Evolutionary conservation across 345 rosid genomes (phyloP).

Genomic region (Cardiospermum halicacabum): DNA sequence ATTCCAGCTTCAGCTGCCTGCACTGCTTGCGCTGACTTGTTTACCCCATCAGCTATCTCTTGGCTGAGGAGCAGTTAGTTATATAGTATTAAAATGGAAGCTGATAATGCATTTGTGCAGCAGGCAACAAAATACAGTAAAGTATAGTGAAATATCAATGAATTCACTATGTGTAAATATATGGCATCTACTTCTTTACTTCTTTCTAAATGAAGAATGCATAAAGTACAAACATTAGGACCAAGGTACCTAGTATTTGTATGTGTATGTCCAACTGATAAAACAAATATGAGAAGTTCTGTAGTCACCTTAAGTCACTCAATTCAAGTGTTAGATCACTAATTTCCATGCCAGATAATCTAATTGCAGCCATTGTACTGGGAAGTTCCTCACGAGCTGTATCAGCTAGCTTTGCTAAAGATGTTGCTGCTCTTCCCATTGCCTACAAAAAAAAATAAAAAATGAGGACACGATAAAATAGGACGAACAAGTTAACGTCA

Average conservation of each 20-base stretch:
- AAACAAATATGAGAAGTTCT: not conserved
- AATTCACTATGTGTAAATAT: not conserved
- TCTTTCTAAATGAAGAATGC: too few relatives aligned
- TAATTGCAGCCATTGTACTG: conserved; percentile 83
- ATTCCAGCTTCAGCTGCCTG: conserved; percentile 91
- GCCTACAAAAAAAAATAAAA: conserved; percentile 39
- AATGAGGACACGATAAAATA: not conserved
- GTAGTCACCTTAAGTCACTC: conserved; percentile 73
- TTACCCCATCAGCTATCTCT: conserved; percentile 80
- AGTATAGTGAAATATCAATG: not conserved
- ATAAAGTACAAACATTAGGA: too few relatives aligned
- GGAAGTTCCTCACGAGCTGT: conserved; percentile 93
- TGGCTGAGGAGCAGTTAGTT: conserved; percentile 46
- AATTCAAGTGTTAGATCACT: conserved; percentile 94
- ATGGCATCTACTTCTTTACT: too few relatives aligned
- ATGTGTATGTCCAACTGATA: too few relatives aligned
- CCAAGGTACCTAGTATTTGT: not conserved
- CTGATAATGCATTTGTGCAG: not conserved
- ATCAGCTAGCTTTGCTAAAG: conserved; percentile 87
- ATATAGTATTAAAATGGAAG: conserved; percentile 2
- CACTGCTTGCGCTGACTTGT: conserved; percentile 86
- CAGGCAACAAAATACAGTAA: not conserved
- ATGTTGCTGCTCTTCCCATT: conserved; percentile 79
- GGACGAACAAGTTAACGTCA: not conserved
- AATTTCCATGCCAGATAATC: conserved; percentile 97